Percentiles rank a stretch among this genome's conserved stretches.
Conservation (phyloP, 2,329 filamentous ascomycete species). For the Pseudogymnoascus sp. region DNA sequence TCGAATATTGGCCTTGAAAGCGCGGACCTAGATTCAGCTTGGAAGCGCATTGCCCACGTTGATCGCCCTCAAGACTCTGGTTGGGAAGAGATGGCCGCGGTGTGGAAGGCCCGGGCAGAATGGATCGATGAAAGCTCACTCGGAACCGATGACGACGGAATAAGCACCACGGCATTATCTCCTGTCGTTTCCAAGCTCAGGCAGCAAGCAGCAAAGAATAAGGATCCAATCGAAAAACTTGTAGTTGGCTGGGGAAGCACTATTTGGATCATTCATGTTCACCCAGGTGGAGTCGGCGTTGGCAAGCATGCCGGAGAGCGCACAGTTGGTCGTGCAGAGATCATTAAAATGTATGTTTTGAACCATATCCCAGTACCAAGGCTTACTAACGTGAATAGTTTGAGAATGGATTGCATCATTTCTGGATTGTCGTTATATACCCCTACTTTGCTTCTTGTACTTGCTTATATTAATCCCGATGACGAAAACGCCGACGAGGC, state of each 20-base stretch:
- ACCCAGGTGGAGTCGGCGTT: slow-evolving; percentile 61
- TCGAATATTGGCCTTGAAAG: slow-evolving; percentile 75
- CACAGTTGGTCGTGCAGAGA: slow-evolving; percentile 73
- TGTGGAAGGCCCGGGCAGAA: slow-evolving; percentile 87
- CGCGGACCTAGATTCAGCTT: slow-evolving; percentile 71
- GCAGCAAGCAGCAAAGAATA: slow-evolving; percentile 41
- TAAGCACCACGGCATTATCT: slow-evolving; percentile 30
- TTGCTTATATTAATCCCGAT: slow-evolving; percentile 79
- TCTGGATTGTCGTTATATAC: slow-evolving; percentile 96
- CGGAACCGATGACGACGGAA: slow-evolving; percentile 60
- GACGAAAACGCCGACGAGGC: slow-evolving; percentile 40
- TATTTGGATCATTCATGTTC: slow-evolving; percentile 91
- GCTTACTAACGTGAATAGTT: slow-evolving; percentile 40
- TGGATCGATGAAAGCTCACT: slow-evolving; percentile 84
- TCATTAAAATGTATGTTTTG: slow-evolving; percentile 75
- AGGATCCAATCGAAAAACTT: slow-evolving; percentile 61
- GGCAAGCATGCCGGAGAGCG: slow-evolving; percentile 63
- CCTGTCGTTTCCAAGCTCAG: slow-evolving; percentile 41
- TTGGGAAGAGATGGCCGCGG: slow-evolving; percentile 93
- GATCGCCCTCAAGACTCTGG: slow-evolving; percentile 77
- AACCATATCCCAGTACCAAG: background rate
- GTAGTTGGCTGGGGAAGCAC: slow-evolving; percentile 93
- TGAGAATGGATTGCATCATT: slow-evolving; percentile 95
- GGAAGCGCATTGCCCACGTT: slow-evolving; percentile 90
- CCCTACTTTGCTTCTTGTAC: slow-evolving; percentile 78